Evolutionary conservation across 257 asterid genomes (phyloP).

Genomic region (Jacaranda copaia): DNA sequence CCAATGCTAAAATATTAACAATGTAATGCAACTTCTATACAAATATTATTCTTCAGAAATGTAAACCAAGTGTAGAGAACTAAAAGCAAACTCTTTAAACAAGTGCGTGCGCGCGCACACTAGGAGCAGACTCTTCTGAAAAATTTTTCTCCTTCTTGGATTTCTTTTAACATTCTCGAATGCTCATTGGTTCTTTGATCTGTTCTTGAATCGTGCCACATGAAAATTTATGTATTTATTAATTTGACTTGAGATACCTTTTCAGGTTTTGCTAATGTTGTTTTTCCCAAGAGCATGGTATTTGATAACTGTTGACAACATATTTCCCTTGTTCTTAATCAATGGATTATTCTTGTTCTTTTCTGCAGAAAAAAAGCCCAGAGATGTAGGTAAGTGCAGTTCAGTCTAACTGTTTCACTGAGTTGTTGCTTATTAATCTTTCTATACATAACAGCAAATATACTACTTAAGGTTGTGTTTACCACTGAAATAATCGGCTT

Average conservation of each 20-base stretch:
- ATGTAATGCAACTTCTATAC: background rate
- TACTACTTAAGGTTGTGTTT: conserved; percentile 2
- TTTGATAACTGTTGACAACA: conserved; percentile 42
- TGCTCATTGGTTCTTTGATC: conserved; percentile 8
- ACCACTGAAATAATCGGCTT: conserved; percentile 19
- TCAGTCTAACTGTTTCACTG: background rate
- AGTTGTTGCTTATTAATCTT: background rate
- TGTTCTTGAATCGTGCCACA: conserved; percentile 8
- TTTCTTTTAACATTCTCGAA: background rate
- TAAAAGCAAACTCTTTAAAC: no score
- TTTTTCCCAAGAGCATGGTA: background rate
- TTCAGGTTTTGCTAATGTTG: background rate
- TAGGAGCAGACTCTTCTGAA: background rate
- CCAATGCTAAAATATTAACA: background rate
- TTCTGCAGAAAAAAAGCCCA: conserved; percentile 80
- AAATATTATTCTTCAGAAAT: background rate
- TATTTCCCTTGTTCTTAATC: conserved; percentile 43
- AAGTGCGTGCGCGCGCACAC: no score
- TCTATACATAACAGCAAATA: background rate
- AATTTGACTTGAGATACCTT: background rate
- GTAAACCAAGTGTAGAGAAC: background rate
- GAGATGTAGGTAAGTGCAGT: conserved; percentile 71
- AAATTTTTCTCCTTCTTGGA: background rate
- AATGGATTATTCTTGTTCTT: conserved; percentile 76
- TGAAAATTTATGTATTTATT: conserved; percentile 12